Percentiles rank a stretch among this genome's conserved stretches.
Evolutionary conservation across 2,329 filamentous ascomycete species (phyloP).

Genomic region (Paramyrothecium sp.): DNA sequence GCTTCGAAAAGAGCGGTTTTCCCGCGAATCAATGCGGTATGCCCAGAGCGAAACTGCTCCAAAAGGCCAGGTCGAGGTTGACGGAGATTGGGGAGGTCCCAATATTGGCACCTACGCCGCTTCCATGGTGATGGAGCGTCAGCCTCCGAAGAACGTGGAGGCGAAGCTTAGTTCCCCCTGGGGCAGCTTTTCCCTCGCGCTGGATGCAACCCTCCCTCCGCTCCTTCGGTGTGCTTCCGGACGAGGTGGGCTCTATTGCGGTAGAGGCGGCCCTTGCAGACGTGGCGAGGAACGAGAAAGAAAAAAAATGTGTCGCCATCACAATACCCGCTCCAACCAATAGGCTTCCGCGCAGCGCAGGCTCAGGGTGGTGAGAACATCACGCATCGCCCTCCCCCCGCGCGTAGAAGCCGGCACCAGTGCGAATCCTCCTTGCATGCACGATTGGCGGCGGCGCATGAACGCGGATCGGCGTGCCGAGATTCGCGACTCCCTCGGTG

Average conservation of each 20-base stretch:
- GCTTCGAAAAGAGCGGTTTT: background rate
- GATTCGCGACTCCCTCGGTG: background rate
- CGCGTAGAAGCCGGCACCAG: no score
- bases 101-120: background rate
- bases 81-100: background rate
- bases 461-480: background rate
- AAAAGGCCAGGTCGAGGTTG: background rate
- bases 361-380: background rate
- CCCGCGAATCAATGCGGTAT: background rate
- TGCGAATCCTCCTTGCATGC: background rate
- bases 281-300: background rate
- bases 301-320: background rate
- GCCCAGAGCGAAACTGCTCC: background rate
- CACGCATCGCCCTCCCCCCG: background rate
- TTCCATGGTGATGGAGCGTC: background rate
- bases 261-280: background rate
- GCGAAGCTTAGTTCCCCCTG: no score
- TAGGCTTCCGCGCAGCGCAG: background rate
- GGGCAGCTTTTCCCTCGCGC: no score
- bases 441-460: background rate
- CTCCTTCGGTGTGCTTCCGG: no score
- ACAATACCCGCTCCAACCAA: background rate
- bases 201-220: no score
- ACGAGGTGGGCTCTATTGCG: no score
- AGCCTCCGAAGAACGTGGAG: background rate